Base-by-base conservation (phyloP, 306 rosid species). In the Prosopis cineraria region DNA sequence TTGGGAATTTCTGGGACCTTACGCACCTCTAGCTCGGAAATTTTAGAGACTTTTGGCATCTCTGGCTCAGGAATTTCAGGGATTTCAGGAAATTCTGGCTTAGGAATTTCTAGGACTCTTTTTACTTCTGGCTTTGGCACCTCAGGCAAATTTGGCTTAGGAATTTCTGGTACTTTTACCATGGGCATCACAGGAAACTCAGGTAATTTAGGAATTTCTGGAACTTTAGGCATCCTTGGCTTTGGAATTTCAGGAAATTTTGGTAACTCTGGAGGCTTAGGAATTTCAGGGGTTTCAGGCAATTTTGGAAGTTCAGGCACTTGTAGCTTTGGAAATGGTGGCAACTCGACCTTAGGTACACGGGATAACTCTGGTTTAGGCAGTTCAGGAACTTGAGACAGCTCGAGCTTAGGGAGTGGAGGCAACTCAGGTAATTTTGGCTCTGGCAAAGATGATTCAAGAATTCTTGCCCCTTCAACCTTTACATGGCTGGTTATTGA, bases 171-270 rank as follows among this genome's bases (percentile, higher is more conserved):
- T 17, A 16, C 19, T 17, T 45, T 20, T 45, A 17, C 7, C 52
- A 14, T 45, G 3, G 52, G 52, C 0, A 45, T 7, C 4, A 10
- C 6, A 45, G 52, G 52, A 1, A 45, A 3, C 4, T 44, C 17
- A 2, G n/a, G n/a, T 3, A n/a, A n/a, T n/a, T n/a, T n/a, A 25
- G 84, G 86, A 52, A 52, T 4, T 20, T 40, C 12, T 10, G 88
- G 83, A 3, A 85, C 48, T 2, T 19, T 16, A 3, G 87, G 50
- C n/a, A 44, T 13, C n/a, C 14, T 6, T 13, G n/a, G 50, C 3
- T 44, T 44, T 0, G 50, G n/a, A 44, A 3, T 44, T 44, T 44
- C 13, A 4, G 85, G 85, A 2, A 85, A 41, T 3, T n/a, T 17
- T 3, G 88, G 83, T 64, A 84, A 20, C 0, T 36, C 83, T 13